Percentiles rank a stretch among this genome's conserved stretches.
phyloP scores from a whole-genome alignment of 176 grass and related monocot genomes.

The Puccinellia tenuiflora region DNA sequence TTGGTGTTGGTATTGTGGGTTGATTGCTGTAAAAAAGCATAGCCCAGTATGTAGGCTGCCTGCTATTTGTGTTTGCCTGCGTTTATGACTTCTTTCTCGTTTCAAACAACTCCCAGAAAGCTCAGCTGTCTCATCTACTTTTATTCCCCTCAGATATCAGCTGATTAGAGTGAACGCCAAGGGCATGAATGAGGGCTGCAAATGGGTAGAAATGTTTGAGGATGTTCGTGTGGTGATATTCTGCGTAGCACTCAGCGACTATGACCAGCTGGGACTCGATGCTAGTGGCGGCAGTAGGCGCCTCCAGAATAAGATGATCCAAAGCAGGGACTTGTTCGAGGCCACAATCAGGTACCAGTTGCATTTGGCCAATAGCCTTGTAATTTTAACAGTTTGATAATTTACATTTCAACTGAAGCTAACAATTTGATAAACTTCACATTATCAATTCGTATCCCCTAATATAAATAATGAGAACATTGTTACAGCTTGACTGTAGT shows the following conservation, averaged over 20 bases:
- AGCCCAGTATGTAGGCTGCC: neutral
- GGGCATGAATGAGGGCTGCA: slow-evolving; percentile 88
- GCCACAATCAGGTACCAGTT: slow-evolving; percentile 62
- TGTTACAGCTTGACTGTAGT: slow-evolving; percentile 6
- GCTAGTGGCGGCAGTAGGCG: slow-evolving; percentile 20
- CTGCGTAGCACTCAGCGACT: slow-evolving; percentile 75
- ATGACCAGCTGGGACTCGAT: slow-evolving; percentile 53
- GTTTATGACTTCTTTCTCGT: neutral
- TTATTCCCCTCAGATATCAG: slow-evolving; percentile 59
- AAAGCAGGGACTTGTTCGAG: slow-evolving; percentile 88
- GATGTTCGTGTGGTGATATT: slow-evolving; percentile 89
- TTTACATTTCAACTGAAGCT: neutral
- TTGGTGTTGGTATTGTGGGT: neutral
- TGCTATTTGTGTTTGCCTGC: neutral
- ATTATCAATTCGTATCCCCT: neutral
- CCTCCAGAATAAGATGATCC: slow-evolving; percentile 80
- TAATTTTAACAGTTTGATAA: neutral
- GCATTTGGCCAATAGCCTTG: neutral
- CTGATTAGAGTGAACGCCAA: slow-evolving; percentile 77
- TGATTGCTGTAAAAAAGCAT: neutral
- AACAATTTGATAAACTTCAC: neutral
- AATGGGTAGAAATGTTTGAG: slow-evolving; percentile 99
- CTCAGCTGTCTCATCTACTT: slow-evolving; percentile 5
- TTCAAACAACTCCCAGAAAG: neutral
- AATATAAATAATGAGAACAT: neutral